Evolutionary conservation across 2,329 filamentous ascomycete genomes (phyloP).

Genomic region (Zopfia rhizophila): DNA sequence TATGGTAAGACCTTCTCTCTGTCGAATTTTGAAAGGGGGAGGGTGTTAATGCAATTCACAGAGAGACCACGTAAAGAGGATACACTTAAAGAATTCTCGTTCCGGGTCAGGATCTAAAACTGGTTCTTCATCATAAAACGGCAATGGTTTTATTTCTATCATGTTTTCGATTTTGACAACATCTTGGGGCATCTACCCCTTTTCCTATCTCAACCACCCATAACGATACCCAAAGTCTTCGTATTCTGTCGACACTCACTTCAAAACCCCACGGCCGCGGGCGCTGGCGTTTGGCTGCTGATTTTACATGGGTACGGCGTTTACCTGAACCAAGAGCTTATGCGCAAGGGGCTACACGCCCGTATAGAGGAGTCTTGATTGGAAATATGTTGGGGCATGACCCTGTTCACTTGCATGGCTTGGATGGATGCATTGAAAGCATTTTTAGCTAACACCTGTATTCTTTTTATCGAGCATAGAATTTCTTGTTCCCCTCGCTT

Average conservation of each 20-base stretch:
- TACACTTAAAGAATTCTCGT: conserved; percentile 49
- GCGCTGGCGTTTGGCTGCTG: conserved; percentile 22
- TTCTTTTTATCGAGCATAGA: too few species aligned
- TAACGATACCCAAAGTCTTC: conserved; percentile 29
- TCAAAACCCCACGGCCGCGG: conserved; percentile 16
- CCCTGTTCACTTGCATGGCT: conserved; percentile 5
- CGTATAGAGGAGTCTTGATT: conserved; percentile 6
- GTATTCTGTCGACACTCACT: conserved; percentile 16
- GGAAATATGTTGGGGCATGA: neutral
- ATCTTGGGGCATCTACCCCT: conserved; percentile 6
- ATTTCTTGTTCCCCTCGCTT: conserved; percentile 1
- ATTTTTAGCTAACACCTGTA: conserved; percentile 8
- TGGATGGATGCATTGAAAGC: conserved; percentile 11
- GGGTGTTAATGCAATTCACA: conserved; percentile 33
- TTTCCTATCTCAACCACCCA: conserved; percentile 17
- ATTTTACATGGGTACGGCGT: conserved; percentile 25
- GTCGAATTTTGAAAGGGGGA: neutral
- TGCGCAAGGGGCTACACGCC: neutral
- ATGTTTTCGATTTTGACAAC: neutral
- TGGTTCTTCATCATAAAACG: conserved; percentile 21
- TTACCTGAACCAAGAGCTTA: conserved; percentile 25
- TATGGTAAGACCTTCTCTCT: conserved; percentile 58
- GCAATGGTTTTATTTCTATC: conserved; percentile 7
- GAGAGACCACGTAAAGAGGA: conserved; percentile 54
- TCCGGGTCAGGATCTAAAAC: conserved; percentile 16